Evolutionary conservation across 768 basidiomycete genomes (phyloP), one percentile per base, ranked within the genome.

Genomic region (Hygrophoropsis aurantiaca): DNA sequence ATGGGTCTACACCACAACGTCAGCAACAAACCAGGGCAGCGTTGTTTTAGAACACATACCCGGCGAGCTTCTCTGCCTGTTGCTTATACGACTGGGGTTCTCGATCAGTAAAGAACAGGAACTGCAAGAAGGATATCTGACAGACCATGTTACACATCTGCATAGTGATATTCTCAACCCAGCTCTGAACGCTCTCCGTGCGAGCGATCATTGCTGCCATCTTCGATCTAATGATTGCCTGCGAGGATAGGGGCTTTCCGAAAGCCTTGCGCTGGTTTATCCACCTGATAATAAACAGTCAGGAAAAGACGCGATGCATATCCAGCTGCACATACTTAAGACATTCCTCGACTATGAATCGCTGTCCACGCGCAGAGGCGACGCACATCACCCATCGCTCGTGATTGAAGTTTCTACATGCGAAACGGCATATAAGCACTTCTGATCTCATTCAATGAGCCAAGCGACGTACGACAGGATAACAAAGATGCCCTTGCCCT

Each of bases 71-170:
- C 27, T 70, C 59, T 2, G 84, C 79, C 58, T 87, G 85, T 51
- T 89, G 75, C 58, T 80, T 79, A 62, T 88, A 87, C 32, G 79
- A 81, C 78, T 79, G 49, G 8, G 19, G 25, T 13, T 32, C 7
- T 26, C 30, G 25, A 45, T 37, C 40, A 18, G 23, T 18, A 7
- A 45, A 42, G 42, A n/a, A 36, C 46, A 59, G 21, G 16, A 68
- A 65, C 58, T 34, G 4, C 24, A 39, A 18, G 4, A 2, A 41
- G 20, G 2, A 8, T 40, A 18, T 18, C 23, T 38, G 16, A 52
- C 68, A 24, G 36, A 78, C 77, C 89, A 91, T 90, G 52, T 87
- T 78, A 59, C 72, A 79, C 87, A 91, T 90, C 65, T 91, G 89
- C 62, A 81, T 82, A 0, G 87, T 91, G 45, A 92, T 65, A 49